phyloP scores from a whole-genome alignment of 2,329 filamentous ascomycete genomes.

The Fusarium sp. region DNA sequence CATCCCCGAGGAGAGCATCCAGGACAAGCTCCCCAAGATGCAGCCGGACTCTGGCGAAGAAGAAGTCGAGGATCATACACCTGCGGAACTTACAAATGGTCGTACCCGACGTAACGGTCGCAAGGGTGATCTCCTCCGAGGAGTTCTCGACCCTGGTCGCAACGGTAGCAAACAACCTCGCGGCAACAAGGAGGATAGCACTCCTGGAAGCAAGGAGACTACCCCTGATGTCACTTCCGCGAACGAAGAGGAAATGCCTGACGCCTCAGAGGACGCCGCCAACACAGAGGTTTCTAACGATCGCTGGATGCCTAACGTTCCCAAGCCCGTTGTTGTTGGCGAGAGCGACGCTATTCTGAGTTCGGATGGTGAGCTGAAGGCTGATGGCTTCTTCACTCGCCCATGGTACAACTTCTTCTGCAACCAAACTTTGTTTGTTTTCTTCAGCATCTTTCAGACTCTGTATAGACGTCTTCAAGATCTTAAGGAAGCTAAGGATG shows the following conservation, averaged over 20 bases:
- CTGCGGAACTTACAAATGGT: conserved; percentile 76
- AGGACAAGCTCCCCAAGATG: conserved; percentile 74
- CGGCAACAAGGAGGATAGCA: conserved; percentile 81
- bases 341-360: conserved; percentile 66
- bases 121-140: conserved; percentile 83
- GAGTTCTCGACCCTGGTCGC: conserved; percentile 82
- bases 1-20: conserved; percentile 75
- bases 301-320: conserved; percentile 72
- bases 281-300: conserved; percentile 73
- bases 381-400: conserved; percentile 82
- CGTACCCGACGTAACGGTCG: conserved; percentile 77
- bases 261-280: conserved; percentile 66
- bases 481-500: conserved; percentile 81
- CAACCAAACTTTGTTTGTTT: conserved; percentile 92
- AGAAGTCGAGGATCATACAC: conserved; percentile 77
- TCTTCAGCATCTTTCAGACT: conserved; percentile 93
- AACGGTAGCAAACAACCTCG: conserved; percentile 76
- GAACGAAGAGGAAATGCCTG: conserved; percentile 79
- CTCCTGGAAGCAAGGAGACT: conserved; percentile 86
- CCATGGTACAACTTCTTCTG: conserved; percentile 89
- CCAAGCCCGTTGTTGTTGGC: conserved; percentile 64
- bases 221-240: conserved; percentile 85
- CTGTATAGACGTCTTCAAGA: conserved; percentile 85
- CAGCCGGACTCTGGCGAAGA: conserved; percentile 79
- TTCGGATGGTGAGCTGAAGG: conserved; percentile 73